A percentile compares a stretch with the other conserved stretches of the same genome.
phyloP scores from a whole-genome alignment of 768 basidiomycete genomes.

The Boletus fagicola region DNA sequence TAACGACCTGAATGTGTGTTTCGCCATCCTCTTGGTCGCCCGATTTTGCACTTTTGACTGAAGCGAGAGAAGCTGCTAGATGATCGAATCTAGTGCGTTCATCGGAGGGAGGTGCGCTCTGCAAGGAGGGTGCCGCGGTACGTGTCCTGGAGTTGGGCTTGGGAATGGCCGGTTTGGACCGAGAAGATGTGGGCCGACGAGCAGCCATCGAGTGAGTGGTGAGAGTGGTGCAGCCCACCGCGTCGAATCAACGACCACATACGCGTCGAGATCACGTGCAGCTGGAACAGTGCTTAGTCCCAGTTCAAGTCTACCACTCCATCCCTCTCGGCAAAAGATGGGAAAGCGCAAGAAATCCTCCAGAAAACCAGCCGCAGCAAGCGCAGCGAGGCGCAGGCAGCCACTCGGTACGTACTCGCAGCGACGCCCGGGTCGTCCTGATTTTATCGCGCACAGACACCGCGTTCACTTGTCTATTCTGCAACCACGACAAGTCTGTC shows the following conservation, averaged over 20 bases:
- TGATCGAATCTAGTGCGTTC: constrained; percentile 18
- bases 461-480: constrained; percentile 83
- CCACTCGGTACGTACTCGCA: constrained; percentile 57
- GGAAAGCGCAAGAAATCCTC: constrained; percentile 91
- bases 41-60: constrained; percentile 29
- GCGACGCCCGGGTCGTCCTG: constrained; percentile 1
- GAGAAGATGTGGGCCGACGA: constrained; percentile 55
- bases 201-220: constrained; percentile 51
- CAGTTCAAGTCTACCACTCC: background rate
- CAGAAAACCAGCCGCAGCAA: constrained; percentile 68
- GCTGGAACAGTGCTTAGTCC: background rate
- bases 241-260: constrained; percentile 27
- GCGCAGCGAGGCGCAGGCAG: constrained; percentile 60
- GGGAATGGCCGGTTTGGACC: constrained; percentile 33
- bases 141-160: constrained; percentile 45
- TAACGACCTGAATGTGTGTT: constrained; percentile 90
- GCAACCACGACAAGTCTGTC: constrained; percentile 87
- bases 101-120: constrained; percentile 27
- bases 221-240: constrained; percentile 19
- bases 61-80: constrained; percentile 26
- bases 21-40: constrained; percentile 47
- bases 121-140: constrained; percentile 41
- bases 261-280: constrained; percentile 36
- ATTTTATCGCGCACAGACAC: constrained; percentile 51
- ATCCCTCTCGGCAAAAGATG: constrained; percentile 41